These are phyloP conservation scores for Macrolepiota fuliginosa DNA, from an alignment of 768 basidiomycete genomes.

Conservation along the genomic window DNA sequence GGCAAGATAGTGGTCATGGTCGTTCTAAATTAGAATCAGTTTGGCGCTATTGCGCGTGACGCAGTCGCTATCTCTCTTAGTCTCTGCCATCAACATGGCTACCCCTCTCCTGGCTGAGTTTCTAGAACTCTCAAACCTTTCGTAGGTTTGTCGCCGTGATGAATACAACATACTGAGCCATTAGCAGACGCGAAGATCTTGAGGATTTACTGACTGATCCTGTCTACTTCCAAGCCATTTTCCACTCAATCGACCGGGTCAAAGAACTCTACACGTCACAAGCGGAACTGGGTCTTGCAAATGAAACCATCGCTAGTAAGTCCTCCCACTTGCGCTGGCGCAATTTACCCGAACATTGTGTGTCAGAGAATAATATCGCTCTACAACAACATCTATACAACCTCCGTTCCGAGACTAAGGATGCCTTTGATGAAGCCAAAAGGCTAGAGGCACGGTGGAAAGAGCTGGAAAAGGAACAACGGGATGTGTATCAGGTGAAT, in stretches of 20 bases:
- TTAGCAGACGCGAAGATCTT: slow-evolving; percentile 78
- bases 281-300: slow-evolving; percentile 76
- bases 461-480: slow-evolving; percentile 85
- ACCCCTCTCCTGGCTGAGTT: slow-evolving; percentile 58
- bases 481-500: slow-evolving; percentile 80
- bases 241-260: slow-evolving; percentile 76
- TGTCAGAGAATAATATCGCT: slow-evolving; percentile 68
- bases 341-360: slow-evolving; percentile 11
- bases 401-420: slow-evolving; percentile 79
- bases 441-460: slow-evolving; percentile 79
- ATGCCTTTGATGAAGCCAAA: slow-evolving; percentile 86
- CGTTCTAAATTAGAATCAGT: slow-evolving; percentile 22
- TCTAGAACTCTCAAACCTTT: slow-evolving; percentile 69
- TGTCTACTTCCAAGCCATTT: slow-evolving; percentile 81
- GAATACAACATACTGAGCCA: not conserved
- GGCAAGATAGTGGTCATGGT: slow-evolving; percentile 63
- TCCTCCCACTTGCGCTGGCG: slow-evolving; percentile 13
- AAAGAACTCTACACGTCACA: slow-evolving; percentile 75
- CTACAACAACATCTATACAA: slow-evolving; percentile 75
- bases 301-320: slow-evolving; percentile 85
- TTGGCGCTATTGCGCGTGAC: slow-evolving; percentile 16
- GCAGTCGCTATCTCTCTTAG: not conserved
- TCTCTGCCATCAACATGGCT: slow-evolving; percentile 27
- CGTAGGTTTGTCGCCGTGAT: slow-evolving; percentile 43
- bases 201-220: slow-evolving; percentile 85